phyloP scores from a whole-genome alignment of 163 green algal genomes.

The Dunaliella salina region DNA sequence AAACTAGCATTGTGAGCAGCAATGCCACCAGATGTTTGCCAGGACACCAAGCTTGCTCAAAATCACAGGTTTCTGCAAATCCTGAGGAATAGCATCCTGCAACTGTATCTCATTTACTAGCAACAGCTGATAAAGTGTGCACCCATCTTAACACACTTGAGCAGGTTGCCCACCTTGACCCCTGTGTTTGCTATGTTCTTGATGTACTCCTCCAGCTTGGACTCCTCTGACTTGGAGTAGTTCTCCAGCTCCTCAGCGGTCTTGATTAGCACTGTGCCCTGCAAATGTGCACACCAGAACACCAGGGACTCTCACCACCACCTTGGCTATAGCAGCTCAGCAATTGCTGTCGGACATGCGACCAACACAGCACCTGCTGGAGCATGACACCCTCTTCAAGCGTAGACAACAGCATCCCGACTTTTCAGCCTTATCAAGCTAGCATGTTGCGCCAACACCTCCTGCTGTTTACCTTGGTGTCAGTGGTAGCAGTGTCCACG shows the following conservation, averaged over 20 bases:
- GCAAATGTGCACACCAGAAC: neutral
- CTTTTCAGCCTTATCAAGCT: too few species aligned
- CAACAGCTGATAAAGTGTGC: too few species aligned
- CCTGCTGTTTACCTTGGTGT: conserved; percentile 76
- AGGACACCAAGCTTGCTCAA: too few species aligned
- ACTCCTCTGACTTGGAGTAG: conserved; percentile 87
- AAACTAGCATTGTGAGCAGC: too few species aligned
- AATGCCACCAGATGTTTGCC: too few species aligned
- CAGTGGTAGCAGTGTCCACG: conserved; percentile 85
- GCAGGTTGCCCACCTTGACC: conserved; percentile 36
- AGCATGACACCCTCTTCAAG: too few species aligned
- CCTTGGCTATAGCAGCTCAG: neutral
- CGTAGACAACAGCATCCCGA: too few species aligned
- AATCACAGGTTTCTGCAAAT: too few species aligned
- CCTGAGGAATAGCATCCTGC: too few species aligned
- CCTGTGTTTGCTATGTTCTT: conserved; percentile 72
- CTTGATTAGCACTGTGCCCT: conserved; percentile 94
- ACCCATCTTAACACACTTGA: neutral
- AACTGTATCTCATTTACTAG: too few species aligned
- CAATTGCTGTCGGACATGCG: too few species aligned
- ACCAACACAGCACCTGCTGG: too few species aligned
- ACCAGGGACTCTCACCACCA: neutral
- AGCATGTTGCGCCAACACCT: neutral
- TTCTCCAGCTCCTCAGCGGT: conserved; percentile 88
- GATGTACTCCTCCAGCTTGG: conserved; percentile 85